Evolutionary conservation across 441 rosid genomes (phyloP).

Genomic region (Melastoma candidum): DNA sequence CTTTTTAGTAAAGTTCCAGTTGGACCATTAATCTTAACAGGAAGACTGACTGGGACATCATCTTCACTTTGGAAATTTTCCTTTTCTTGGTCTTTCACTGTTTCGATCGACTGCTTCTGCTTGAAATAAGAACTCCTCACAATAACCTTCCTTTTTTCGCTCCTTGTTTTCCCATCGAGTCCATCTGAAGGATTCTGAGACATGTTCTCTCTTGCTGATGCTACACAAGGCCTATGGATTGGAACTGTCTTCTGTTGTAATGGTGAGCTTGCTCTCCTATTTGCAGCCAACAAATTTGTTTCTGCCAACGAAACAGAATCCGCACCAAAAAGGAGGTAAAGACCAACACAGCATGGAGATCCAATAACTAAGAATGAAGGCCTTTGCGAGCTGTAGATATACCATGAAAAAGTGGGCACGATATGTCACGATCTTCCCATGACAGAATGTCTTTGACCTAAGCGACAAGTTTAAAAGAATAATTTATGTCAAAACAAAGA

Average conservation of each 20-base stretch:
- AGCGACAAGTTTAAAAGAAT: too few species aligned
- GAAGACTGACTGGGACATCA: conserved; percentile 5
- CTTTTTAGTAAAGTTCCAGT: neutral
- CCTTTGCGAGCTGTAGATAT: conserved; percentile 17
- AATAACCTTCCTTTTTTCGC: conserved; percentile 21
- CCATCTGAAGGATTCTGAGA: conserved; percentile 17
- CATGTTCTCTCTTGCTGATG: conserved; percentile 28
- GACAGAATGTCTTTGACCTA: too few species aligned
- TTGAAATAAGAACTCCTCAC: conserved; percentile 25
- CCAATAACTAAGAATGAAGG: neutral
- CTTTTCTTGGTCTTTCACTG: conserved; percentile 23
- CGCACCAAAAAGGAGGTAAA: conserved; percentile 8
- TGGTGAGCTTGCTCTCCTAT: conserved; percentile 18
- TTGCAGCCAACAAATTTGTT: conserved; percentile 21
- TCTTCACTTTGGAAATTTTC: conserved; percentile 16
- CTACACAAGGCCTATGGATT: conserved; percentile 22
- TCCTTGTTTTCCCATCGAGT: conserved; percentile 26
- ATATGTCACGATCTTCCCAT: neutral
- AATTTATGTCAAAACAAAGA: too few species aligned
- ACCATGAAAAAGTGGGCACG: conserved; percentile 37
- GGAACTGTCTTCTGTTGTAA: conserved; percentile 20
- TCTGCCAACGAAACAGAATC: conserved; percentile 4
- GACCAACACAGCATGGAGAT: conserved; percentile 4
- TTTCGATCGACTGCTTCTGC: conserved; percentile 26
- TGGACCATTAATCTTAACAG: neutral